Percentiles rank a stretch among this genome's conserved stretches.
Evolutionary conservation across 2,329 filamentous ascomycete genomes (phyloP).

Genomic region (Colletotrichum destructivum): DNA sequence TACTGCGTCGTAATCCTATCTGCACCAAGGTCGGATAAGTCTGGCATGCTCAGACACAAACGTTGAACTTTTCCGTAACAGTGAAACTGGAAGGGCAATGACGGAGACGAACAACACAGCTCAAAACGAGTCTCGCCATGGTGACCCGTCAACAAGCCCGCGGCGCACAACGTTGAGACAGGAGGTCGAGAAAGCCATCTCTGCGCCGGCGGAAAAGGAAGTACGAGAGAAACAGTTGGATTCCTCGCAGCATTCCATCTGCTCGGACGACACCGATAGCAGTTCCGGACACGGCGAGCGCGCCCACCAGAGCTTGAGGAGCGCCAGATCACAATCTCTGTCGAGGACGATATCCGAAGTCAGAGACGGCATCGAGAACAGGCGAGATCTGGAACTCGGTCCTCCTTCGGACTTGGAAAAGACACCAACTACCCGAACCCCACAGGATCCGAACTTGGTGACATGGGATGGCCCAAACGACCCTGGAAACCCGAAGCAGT

Average conservation of each 20-base stretch:
- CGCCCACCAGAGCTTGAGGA: not conserved
- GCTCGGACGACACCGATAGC: conserved; percentile 16
- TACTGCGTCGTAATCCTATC: not conserved
- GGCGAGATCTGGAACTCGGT: conserved; percentile 54
- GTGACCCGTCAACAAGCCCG: not conserved
- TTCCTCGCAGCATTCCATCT: conserved; percentile 15
- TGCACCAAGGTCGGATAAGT: not conserved
- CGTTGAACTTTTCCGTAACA: not conserved
- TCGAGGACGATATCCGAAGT: conserved; percentile 57
- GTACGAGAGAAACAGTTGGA: not conserved
- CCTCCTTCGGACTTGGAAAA: conserved; percentile 45
- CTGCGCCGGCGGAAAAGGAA: conserved; percentile 10
- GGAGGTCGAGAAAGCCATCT: conserved; percentile 19
- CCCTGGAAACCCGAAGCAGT: conserved; percentile 68
- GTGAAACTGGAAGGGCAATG: not conserved
- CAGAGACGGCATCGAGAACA: conserved; percentile 56
- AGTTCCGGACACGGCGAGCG: conserved; percentile 14
- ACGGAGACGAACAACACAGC: not conserved
- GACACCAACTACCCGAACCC: conserved; percentile 37
- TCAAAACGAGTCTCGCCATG: not conserved
- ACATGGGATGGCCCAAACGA: conserved; percentile 69
- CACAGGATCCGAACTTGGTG: conserved; percentile 59
- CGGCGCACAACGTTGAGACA: conserved; percentile 28
- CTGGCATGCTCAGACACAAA: not conserved
- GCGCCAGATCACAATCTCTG: conserved; percentile 40